phyloP scores from a whole-genome alignment of 805 yeast genomes.

The Yarrowia alimentaria region DNA sequence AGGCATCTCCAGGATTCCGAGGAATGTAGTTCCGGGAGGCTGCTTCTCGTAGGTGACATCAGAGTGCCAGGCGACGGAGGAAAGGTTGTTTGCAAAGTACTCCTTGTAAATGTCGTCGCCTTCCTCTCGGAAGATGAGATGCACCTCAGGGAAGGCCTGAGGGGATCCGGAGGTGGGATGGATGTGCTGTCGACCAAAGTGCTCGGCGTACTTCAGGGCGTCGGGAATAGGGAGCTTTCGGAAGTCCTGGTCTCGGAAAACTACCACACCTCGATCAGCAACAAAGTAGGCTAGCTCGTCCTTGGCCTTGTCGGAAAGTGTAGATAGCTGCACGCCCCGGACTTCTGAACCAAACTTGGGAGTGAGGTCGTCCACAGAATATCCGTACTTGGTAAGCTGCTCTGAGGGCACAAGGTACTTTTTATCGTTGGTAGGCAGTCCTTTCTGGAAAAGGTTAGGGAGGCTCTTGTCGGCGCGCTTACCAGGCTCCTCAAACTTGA shows the following conservation, averaged over 20 bases:
- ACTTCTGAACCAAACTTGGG: conserved; percentile 73
- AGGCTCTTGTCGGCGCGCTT: conserved; percentile 59
- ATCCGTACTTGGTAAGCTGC: conserved; percentile 34
- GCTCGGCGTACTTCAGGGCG: conserved; percentile 51
- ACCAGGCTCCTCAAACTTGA: conserved; percentile 65
- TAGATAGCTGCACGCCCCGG: conserved; percentile 59
- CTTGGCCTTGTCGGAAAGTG: conserved; percentile 52
- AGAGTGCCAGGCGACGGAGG: conserved; percentile 57
- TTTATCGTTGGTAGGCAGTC: conserved; percentile 30
- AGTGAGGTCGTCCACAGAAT: conserved; percentile 45
- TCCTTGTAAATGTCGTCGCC: conserved; percentile 32
- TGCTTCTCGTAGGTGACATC: conserved; percentile 73
- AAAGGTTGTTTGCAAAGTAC: conserved; percentile 20
- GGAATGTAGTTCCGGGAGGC: conserved; percentile 69
- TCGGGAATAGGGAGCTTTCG: conserved; percentile 42
- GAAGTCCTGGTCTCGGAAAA: conserved; percentile 70
- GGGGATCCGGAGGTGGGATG: conserved; percentile 78
- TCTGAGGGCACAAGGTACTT: conserved; percentile 16
- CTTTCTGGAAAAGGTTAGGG: conserved; percentile 48
- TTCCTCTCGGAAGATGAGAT: conserved; percentile 55
- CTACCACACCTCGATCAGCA: conserved; percentile 71
- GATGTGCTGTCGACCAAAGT: conserved; percentile 69
- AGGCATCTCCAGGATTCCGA: conserved; percentile 59
- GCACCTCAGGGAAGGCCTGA: conserved; percentile 56
- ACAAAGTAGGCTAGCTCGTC: conserved; percentile 68